Evolutionary conservation across 2,329 filamentous ascomycete genomes (phyloP).

Genomic region (Microcyclospora pomicola): DNA sequence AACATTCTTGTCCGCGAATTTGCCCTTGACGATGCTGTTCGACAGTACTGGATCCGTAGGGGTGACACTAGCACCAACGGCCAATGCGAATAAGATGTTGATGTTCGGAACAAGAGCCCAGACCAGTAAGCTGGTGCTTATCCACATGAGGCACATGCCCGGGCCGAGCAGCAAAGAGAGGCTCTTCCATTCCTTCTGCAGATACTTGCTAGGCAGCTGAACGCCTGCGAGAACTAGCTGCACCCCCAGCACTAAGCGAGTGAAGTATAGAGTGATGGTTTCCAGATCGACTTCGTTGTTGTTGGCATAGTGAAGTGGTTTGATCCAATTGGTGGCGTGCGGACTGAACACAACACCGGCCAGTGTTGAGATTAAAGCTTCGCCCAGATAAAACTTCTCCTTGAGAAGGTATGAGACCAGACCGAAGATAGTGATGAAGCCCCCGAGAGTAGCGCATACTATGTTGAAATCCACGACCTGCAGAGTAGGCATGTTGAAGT

Average conservation of each 20-base stretch:
- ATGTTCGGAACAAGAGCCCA: slow-evolving; percentile 63
- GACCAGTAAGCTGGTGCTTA: slow-evolving; percentile 62
- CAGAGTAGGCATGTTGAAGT: slow-evolving; percentile 43
- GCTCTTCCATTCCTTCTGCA: slow-evolving; percentile 64
- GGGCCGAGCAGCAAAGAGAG: slow-evolving; percentile 64
- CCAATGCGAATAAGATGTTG: slow-evolving; percentile 63
- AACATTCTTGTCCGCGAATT: slow-evolving; percentile 83
- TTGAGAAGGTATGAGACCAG: slow-evolving; percentile 82
- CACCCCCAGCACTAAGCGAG: slow-evolving; percentile 73
- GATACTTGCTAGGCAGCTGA: slow-evolving; percentile 71
- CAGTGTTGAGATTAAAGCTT: slow-evolving; percentile 77
- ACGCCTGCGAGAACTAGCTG: slow-evolving; percentile 82
- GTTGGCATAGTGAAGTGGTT: slow-evolving; percentile 58
- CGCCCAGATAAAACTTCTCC: slow-evolving; percentile 80
- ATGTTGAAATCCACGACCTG: slow-evolving; percentile 70
- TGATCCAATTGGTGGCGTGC: slow-evolving; percentile 60
- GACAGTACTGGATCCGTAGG: slow-evolving; percentile 81
- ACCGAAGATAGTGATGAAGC: slow-evolving; percentile 81
- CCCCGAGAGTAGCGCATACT: slow-evolving; percentile 64
- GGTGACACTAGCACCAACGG: slow-evolving; percentile 74
- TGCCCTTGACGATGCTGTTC: slow-evolving; percentile 84
- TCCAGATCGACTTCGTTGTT: slow-evolving; percentile 46
- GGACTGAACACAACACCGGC: slow-evolving; percentile 69
- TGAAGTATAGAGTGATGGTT: slow-evolving; percentile 68
- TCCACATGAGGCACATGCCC: slow-evolving; percentile 78